Conservation (phyloP, 2,329 filamentous ascomycete genomes). For the Neophaeococcomyces mojaviensis region DNA sequence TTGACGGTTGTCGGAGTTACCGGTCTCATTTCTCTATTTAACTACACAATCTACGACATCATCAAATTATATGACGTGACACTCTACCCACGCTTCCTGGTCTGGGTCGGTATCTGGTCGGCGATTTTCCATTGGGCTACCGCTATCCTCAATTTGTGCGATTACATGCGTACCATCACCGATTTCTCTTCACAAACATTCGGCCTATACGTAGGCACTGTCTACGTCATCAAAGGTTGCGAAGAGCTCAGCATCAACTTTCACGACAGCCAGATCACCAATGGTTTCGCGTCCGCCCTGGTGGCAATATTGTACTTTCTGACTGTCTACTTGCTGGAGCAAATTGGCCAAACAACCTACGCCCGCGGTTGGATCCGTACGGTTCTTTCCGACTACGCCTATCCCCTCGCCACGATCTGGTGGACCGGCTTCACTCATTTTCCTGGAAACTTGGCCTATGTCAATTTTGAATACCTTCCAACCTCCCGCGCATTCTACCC, state of each 20-base stretch:
- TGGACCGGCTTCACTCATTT: slow-evolving; percentile 50
- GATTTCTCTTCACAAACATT: slow-evolving; percentile 50
- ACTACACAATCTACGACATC: slow-evolving; percentile 55
- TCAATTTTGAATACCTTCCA: slow-evolving; percentile 37
- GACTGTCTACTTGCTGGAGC: slow-evolving; percentile 45
- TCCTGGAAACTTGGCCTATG: slow-evolving; percentile 37
- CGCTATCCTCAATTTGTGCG: slow-evolving; percentile 45
- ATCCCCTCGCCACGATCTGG: slow-evolving; percentile 43
- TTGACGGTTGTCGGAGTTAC: slow-evolving; percentile 52
- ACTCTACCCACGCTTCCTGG: slow-evolving; percentile 49
- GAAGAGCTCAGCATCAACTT: slow-evolving; percentile 50
- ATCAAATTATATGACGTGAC: slow-evolving; percentile 41
- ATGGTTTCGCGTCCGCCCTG: slow-evolving; percentile 44
- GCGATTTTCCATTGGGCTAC: slow-evolving; percentile 52
- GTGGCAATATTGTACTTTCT: slow-evolving; percentile 47
- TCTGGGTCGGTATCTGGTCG: slow-evolving; percentile 51
- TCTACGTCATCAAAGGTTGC: slow-evolving; percentile 51
- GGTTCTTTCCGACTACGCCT: slow-evolving; percentile 9
- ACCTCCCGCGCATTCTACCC: slow-evolving; percentile 41
- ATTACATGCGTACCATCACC: slow-evolving; percentile 54
- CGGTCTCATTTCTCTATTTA: slow-evolving; percentile 49
- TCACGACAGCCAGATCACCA: slow-evolving; percentile 30
- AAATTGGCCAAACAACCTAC: slow-evolving; percentile 31
- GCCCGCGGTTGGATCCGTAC: slow-evolving; percentile 1
- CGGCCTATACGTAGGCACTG: slow-evolving; percentile 50